Conservation (phyloP, 768 basidiomycete species). For the Chlorophyllum brunneum region DNA sequence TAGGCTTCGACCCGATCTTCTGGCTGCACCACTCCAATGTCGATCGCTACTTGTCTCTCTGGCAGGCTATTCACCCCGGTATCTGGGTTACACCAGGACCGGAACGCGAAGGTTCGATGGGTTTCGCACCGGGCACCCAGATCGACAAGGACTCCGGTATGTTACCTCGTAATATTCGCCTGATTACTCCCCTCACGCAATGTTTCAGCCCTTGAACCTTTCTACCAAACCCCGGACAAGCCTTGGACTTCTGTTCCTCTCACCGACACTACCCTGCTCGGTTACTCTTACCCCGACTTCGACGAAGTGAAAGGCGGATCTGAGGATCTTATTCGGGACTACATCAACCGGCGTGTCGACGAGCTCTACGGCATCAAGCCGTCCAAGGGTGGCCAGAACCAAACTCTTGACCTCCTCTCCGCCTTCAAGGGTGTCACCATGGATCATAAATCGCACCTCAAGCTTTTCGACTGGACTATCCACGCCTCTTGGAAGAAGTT, state of each 20-base stretch:
- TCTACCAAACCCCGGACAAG: conserved; percentile 33
- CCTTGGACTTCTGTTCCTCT: conserved; percentile 38
- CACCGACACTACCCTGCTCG: conserved; percentile 27
- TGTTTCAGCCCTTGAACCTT: conserved; percentile 40
- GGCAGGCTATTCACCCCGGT: conserved; percentile 41
- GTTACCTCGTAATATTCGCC: conserved; percentile 1
- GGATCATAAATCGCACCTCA: neutral
- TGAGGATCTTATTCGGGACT: conserved; percentile 21
- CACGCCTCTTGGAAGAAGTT: conserved; percentile 39
- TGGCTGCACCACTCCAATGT: conserved; percentile 52
- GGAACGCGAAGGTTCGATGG: conserved; percentile 27
- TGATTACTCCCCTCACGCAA: neutral
- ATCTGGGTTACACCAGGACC: conserved; percentile 33
- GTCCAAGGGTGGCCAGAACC: neutral
- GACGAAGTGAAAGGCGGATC: conserved; percentile 31
- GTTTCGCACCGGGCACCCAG: conserved; percentile 21
- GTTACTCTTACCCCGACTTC: conserved; percentile 52
- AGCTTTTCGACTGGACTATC: conserved; percentile 37
- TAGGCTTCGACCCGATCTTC: conserved; percentile 53
- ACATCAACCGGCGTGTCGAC: conserved; percentile 34
- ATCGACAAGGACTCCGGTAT: conserved; percentile 27
- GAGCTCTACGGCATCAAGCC: conserved; percentile 27
- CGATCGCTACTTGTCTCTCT: conserved; percentile 47
- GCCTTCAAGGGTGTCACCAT: neutral
- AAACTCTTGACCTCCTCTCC: neutral